These are phyloP conservation scores for Colletotrichum gigasporum DNA, from an alignment of 2,329 filamentous ascomycete species.

Conservation along the genomic window DNA sequence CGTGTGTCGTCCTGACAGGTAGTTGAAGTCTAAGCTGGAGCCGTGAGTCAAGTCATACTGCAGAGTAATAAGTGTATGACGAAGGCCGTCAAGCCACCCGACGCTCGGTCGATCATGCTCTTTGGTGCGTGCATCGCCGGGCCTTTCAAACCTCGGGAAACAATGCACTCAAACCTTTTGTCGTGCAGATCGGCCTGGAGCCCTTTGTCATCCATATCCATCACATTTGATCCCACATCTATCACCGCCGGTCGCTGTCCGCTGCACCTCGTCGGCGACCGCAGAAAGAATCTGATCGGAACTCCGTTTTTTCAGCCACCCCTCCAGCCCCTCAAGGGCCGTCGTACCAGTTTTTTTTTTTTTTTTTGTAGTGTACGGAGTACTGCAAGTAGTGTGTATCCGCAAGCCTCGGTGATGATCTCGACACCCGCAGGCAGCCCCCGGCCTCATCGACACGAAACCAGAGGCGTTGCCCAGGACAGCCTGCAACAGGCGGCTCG, in stretches of 20 bases:
- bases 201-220: constrained; percentile 6
- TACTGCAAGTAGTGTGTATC: not conserved
- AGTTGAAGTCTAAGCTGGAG: not conserved
- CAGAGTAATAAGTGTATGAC: no score
- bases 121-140: not conserved
- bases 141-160: not conserved
- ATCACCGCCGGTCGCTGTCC: constrained; percentile 23
- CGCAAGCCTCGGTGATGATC: constrained; percentile 22
- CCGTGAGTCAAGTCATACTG: not conserved
- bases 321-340: constrained; percentile 15
- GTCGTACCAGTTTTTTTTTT: not conserved
- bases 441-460: not conserved
- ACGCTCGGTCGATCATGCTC: not conserved
- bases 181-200: not conserved
- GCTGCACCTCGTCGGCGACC: constrained; percentile 29
- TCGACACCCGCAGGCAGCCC: constrained; percentile 19
- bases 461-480: constrained; percentile 13
- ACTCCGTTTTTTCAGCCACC: constrained; percentile 29
- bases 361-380: no score
- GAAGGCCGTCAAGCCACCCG: not conserved
- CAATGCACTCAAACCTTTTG: not conserved
- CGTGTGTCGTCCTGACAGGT: not conserved
- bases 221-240: no score
- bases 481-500: not conserved
- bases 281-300: constrained; percentile 27